Evolutionary conservation across 257 asterid species (phyloP), one percentile per base, ranked within the genome.

Genomic region (Capsicum pubescens): DNA sequence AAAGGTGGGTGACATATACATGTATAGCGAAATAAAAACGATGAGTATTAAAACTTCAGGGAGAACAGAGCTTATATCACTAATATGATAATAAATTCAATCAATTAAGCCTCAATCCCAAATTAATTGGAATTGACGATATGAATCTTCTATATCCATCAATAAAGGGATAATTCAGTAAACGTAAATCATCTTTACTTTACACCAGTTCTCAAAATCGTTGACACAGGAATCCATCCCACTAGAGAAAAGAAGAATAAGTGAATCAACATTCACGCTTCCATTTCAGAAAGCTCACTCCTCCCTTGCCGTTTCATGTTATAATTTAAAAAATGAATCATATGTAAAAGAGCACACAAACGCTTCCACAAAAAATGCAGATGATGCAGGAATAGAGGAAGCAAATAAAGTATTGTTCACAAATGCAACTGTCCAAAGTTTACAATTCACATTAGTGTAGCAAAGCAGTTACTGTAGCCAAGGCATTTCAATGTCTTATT

Each of bases 1-100:
- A 15, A 68, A 68, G 14, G 74, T 2, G 60, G n/a, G 84, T 19
- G 26, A 8, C 84, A 82, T 81, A 10, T 21, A 64, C 59, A 55
- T 63, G 42, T 44, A 70, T 48, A 63, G 13, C 42, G 60, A 66
- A 66, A 64, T 52, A 48, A 66, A 69, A 82, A 9, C 15, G 26
- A 46, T 72, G 42, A 74, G 57, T 19, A 48, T 19, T 52, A 48
- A 0, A 74, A 48, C 80, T 48, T 74, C 44, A 48, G 80, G 80
- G 80, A 74, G 80, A 26, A 48, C 44, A 19, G n/a, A 3, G 44
- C 6, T 39, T 39, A 39, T 39, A 39, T 39, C 44, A 39, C 44
- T 39, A 39, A 39, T 39, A 39, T 39, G 44, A 39, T 39, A 39
- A 39, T 39, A 39, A 39, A 39, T 39, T 39, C 5, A 39, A 39